These are phyloP conservation scores for Cornus controversa DNA, from an alignment of 148 eudicot genomes.

Conservation along the genomic window DNA sequence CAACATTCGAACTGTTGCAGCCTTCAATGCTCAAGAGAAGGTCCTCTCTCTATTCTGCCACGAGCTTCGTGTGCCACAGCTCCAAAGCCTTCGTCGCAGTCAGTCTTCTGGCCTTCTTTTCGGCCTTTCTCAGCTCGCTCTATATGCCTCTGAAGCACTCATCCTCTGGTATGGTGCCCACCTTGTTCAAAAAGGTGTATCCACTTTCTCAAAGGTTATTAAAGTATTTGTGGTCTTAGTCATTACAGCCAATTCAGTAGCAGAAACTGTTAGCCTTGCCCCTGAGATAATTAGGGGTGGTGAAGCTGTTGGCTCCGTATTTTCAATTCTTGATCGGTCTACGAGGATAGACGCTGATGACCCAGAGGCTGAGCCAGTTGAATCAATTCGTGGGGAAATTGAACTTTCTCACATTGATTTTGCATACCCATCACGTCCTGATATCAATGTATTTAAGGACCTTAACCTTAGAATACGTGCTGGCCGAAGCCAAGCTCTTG, in stretches of 20 bases:
- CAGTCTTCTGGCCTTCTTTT: conserved; percentile 76
- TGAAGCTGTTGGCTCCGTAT: conserved; percentile 88
- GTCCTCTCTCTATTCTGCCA: conserved; percentile 71
- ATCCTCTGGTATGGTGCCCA: conserved; percentile 98
- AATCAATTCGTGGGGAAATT: conserved; percentile 78
- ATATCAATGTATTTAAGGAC: conserved; percentile 76
- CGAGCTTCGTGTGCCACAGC: conserved; percentile 75
- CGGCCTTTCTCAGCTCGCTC: conserved; percentile 93
- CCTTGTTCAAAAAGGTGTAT: conserved; percentile 74
- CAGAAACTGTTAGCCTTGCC: conserved; percentile 96
- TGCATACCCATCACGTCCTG: conserved; percentile 88
- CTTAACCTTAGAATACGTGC: conserved; percentile 87
- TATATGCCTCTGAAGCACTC: conserved; percentile 86
- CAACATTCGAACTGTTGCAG: conserved; percentile 95
- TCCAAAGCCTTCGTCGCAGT: conserved; percentile 71
- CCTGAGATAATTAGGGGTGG: conserved; percentile 97
- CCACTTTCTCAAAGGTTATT: conserved; percentile 93
- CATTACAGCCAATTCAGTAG: conserved; percentile 95
- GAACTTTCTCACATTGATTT: conserved; percentile 94
- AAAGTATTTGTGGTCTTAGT: conserved; percentile 92
- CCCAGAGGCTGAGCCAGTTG: conserved; percentile 74
- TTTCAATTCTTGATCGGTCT: conserved; percentile 72
- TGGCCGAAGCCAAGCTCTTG: conserved; percentile 96
- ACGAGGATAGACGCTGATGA: conserved; percentile 91
- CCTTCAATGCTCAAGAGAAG: conserved; percentile 94